Conservation (phyloP, 352 stramenopile genomes). For the Globisporangium parvum region DNA sequence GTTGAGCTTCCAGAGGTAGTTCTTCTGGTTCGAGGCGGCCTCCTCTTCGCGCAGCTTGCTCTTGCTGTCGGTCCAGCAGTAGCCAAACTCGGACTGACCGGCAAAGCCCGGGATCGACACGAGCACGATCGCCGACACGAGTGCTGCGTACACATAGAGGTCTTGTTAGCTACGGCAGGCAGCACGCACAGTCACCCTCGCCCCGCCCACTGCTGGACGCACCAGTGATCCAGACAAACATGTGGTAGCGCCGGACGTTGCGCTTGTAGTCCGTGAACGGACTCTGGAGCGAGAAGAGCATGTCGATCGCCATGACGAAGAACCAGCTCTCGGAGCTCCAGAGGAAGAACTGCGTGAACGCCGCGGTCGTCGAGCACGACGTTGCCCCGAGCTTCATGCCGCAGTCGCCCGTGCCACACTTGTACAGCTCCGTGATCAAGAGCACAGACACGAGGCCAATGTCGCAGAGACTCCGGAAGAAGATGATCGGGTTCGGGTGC, state of each 20-base stretch:
- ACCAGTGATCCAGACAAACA: slow-evolving; percentile 79
- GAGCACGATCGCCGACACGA: slow-evolving; percentile 62
- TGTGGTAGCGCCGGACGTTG: slow-evolving; percentile 79
- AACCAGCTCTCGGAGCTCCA: slow-evolving; percentile 87
- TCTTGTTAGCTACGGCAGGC: background rate
- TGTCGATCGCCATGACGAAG: slow-evolving; percentile 87
- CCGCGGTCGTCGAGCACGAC: slow-evolving; percentile 60
- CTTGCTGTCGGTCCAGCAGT: slow-evolving; percentile 78
- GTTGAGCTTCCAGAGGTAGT: slow-evolving; percentile 80
- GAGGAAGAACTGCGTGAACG: slow-evolving; percentile 83
- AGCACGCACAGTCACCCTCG: background rate
- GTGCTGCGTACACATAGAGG: slow-evolving; percentile 20
- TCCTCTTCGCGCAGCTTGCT: slow-evolving; percentile 35
- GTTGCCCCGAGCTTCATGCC: slow-evolving; percentile 25
- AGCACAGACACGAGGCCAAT: slow-evolving; percentile 74
- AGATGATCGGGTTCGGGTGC: slow-evolving; percentile 85
- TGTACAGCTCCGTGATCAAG: slow-evolving; percentile 77
- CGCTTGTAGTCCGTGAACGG: slow-evolving; percentile 86
- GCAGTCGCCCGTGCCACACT: slow-evolving; percentile 48
- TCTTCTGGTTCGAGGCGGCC: slow-evolving; percentile 26
- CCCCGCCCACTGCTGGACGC: slow-evolving; percentile 3
- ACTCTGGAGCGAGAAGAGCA: slow-evolving; percentile 80
- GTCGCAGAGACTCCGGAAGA: slow-evolving; percentile 81
- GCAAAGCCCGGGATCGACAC: slow-evolving; percentile 68
- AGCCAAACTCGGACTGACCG: slow-evolving; percentile 75